Base-by-base conservation (phyloP, 1,284 basidiomycete species). In the Taiwanofungus camphoratus region DNA sequence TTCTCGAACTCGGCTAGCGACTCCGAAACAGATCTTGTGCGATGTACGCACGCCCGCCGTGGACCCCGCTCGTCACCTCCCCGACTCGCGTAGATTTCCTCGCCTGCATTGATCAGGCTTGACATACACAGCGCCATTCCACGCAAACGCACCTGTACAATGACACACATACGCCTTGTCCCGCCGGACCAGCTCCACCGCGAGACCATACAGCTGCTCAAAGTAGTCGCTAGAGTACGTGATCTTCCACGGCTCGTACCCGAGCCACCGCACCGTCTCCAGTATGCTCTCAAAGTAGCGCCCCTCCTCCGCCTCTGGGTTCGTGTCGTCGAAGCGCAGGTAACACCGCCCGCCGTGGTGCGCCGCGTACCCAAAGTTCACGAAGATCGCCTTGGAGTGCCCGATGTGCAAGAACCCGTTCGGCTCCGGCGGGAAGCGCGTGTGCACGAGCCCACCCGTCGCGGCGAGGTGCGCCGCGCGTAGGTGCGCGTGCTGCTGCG, bases 211-310 rank as follows among this genome's bases (percentile, higher is more conserved):
- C 16, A 99, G 70, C 59, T 83, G 68, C 51, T 89, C 79, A 65
- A 99, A 99, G 69, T 99, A 92, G 68, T 99, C 96, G 59, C 92
- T 95, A 39, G 95, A 98, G 67, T 99, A 99, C 11, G 96, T 99
- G 69, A 99, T 93, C 67, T 92, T 92, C 89, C 90, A 98, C 4
- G 96, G 96, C 64, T 99, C 94, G 58, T 84, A 99, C 1, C 96
- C 96, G 21, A 99, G 77, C 96, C 96, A 99, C 52, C 94, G 78
- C 36, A 99, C 78, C 51, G 87, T 92, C 67, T 98, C 94, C 57
- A 99, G 70, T 43, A 99, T 98, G 49, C 90, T 95, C 63, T 95
- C 92, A 60, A 99, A 97, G 67, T 96, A 99, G 52, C 82, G 74
- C 33, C 82, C 92, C 67, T 99, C 96, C 64, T 99, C 96, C 37